Evolutionary conservation across 2,329 filamentous ascomycete species (phyloP).

Genomic region (Calcarisporium arbuscula): DNA sequence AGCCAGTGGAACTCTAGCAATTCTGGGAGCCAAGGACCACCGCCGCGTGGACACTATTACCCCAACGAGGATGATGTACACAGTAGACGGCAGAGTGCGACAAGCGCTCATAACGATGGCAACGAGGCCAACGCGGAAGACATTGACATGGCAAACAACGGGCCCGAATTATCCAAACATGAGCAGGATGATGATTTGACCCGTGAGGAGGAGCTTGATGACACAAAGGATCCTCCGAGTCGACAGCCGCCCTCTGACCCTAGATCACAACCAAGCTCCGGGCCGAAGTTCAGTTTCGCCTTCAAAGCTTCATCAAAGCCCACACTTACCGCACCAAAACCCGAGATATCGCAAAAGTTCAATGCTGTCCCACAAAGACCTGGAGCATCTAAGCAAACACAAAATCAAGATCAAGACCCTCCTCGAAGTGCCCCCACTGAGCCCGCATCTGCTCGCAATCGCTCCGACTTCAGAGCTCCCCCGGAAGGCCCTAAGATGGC

Average conservation of each 20-base stretch:
- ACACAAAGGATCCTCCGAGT: conserved; percentile 44
- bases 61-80: conserved; percentile 10
- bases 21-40: conserved; percentile 25
- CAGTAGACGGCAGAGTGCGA: conserved; percentile 13
- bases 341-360: conserved; percentile 61
- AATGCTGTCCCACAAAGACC: conserved; percentile 55
- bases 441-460: conserved; percentile 41
- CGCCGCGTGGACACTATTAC: conserved; percentile 12
- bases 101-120: conserved; percentile 8
- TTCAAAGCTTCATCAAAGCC: conserved; percentile 70
- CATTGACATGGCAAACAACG: conserved; percentile 9
- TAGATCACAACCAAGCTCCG: conserved; percentile 38
- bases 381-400: conserved; percentile 13
- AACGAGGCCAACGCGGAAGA: conserved; percentile 11
- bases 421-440: conserved; percentile 46
- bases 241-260: conserved; percentile 49
- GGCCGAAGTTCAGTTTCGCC: conserved; percentile 83
- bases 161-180: neutral
- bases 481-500: conserved; percentile 27
- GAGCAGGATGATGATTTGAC: conserved; percentile 1
- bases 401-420: conserved; percentile 37
- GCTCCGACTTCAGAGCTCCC: conserved; percentile 25
- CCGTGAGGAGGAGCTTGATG: conserved; percentile 1
- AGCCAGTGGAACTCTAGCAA: conserved; percentile 69
- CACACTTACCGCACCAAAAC: conserved; percentile 50